These are phyloP conservation scores for Aspergillus clavatus DNA, from an alignment of 2,329 filamentous ascomycete species.

Conservation along the genomic window DNA sequence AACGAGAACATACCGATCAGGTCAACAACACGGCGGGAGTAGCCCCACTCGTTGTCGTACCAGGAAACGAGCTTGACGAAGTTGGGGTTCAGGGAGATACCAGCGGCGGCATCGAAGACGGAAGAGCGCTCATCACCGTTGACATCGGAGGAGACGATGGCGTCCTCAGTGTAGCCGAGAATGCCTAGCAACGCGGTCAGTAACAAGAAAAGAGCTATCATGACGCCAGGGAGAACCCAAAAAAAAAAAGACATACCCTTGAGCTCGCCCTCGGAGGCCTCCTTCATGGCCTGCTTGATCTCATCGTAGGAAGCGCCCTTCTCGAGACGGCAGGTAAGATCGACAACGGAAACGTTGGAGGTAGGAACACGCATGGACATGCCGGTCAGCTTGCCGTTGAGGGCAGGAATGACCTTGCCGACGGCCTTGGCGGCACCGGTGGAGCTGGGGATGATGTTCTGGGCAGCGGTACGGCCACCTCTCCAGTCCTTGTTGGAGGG, in stretches of 20 bases:
- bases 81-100: constrained; percentile 97
- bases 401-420: constrained; percentile 96
- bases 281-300: constrained; percentile 91
- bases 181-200: constrained; percentile 55
- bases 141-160: constrained; percentile 88
- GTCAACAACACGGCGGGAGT: constrained; percentile 91
- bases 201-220: constrained; percentile 3
- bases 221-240: no score
- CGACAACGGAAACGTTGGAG: constrained; percentile 97
- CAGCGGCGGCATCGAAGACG: constrained; percentile 99
- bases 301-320: constrained; percentile 70
- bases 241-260: constrained; percentile 77
- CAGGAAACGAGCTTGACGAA: constrained; percentile 98
- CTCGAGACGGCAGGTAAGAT: constrained; percentile 90
- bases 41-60: constrained; percentile 99
- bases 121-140: constrained; percentile 90
- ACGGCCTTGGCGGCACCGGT: constrained; percentile 99
- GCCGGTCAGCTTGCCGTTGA: constrained; percentile 99
- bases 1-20: constrained; percentile 48
- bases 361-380: constrained; percentile 99
- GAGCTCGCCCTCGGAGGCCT: constrained; percentile 73
- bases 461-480: constrained; percentile 95
- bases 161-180: constrained; percentile 93
- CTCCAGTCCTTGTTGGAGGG: constrained; percentile 99
- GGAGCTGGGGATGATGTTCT: constrained; percentile 99